These are phyloP conservation scores for Neocucurbitaria cava DNA, from an alignment of 2,329 filamentous ascomycete genomes.

Conservation along the genomic window DNA sequence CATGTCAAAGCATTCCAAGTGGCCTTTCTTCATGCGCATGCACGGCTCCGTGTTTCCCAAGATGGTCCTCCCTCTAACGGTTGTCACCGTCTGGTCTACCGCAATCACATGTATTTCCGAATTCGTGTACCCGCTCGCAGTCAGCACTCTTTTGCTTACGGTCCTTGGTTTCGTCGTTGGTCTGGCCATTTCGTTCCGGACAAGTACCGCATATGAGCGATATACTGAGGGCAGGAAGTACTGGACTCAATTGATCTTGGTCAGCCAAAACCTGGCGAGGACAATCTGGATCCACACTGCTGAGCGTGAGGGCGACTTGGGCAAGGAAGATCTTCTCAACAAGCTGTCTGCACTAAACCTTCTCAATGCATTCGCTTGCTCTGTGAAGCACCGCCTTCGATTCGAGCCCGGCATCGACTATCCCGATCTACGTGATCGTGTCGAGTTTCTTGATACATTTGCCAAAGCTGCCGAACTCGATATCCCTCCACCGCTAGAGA, in stretches of 20 bases:
- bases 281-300: conserved; percentile 81
- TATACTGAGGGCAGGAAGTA: conserved; percentile 66
- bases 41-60: conserved; percentile 78
- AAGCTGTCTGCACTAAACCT: conserved; percentile 80
- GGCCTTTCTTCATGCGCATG: conserved; percentile 76
- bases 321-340: conserved; percentile 71
- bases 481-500: conserved; percentile 40
- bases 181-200: conserved; percentile 79
- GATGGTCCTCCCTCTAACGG: conserved; percentile 72
- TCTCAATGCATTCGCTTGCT: conserved; percentile 76
- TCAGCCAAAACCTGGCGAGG: conserved; percentile 66
- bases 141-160: conserved; percentile 74
- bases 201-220: conserved; percentile 78
- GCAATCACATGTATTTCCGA: conserved; percentile 62
- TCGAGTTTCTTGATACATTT: conserved; percentile 77
- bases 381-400: conserved; percentile 82
- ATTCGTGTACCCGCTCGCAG: conserved; percentile 58
- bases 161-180: conserved; percentile 83
- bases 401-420: conserved; percentile 84
- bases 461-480: conserved; percentile 64
- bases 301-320: conserved; percentile 64
- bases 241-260: conserved; percentile 66
- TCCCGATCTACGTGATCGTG: conserved; percentile 72
- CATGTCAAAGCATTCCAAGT: conserved; percentile 76
- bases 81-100: conserved; percentile 71